A percentile compares a stretch with the other conserved stretches of the same genome.
Conservation (phyloP, 306 rosid species). For the Trifolium fragiferum region DNA sequence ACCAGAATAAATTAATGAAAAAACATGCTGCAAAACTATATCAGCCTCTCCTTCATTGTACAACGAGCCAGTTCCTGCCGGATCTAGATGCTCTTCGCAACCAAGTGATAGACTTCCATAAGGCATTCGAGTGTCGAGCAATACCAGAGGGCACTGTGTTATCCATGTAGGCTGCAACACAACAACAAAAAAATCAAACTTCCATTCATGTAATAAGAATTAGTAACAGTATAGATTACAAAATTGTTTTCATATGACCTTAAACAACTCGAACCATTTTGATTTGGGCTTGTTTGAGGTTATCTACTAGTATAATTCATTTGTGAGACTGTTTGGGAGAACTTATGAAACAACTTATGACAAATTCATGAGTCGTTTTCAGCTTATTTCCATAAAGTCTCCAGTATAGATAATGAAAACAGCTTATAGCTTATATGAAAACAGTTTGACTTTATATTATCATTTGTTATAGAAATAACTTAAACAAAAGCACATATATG, state of each 20-base stretch:
- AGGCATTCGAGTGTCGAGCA: slow-evolving; percentile 88
- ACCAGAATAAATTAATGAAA: slow-evolving; percentile 76
- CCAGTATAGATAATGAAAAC: background rate
- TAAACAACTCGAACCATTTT: background rate
- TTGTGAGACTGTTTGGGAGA: background rate
- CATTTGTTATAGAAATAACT: background rate
- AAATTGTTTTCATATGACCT: background rate
- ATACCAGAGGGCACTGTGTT: slow-evolving; percentile 81
- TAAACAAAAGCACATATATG: background rate
- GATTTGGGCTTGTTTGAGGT: background rate
- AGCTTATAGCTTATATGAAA: background rate
- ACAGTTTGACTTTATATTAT: background rate
- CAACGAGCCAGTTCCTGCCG: slow-evolving; percentile 83
- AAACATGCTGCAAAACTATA: slow-evolving; percentile 76
- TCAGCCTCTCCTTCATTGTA: slow-evolving; percentile 89
- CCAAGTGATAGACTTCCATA: slow-evolving; percentile 82
- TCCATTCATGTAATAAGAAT: slow-evolving; percentile 39
- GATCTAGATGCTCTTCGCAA: slow-evolving; percentile 81
- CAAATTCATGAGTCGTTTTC: background rate
- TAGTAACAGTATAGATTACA: slow-evolving; percentile 8
- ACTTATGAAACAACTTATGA: too few species aligned
- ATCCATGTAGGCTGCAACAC: slow-evolving; percentile 83
- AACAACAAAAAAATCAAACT: slow-evolving; percentile 40
- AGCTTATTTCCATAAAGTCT: too few species aligned
- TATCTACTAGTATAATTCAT: background rate